Conservation (phyloP, 1,139 yeast species). For the Candida sanyaensis region DNA sequence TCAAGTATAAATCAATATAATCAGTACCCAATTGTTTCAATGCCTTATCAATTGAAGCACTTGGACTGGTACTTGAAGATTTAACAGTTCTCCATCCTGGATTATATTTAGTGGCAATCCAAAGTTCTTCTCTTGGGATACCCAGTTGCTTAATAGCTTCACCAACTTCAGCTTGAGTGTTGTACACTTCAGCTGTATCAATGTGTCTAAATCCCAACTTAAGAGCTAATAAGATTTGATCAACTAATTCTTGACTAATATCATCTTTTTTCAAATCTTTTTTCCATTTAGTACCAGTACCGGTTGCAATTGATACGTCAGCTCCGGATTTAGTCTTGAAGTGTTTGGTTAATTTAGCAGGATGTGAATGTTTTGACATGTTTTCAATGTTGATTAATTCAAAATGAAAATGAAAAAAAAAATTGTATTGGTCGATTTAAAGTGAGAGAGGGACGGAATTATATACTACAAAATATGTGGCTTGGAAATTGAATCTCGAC, state of each 20-base stretch:
- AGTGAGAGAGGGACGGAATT: no score
- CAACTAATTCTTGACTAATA: constrained; percentile 34
- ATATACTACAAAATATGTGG: no score
- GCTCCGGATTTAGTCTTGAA: constrained; percentile 42
- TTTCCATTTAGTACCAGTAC: constrained; percentile 72
- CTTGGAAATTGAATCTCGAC: no score
- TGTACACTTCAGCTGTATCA: constrained; percentile 68
- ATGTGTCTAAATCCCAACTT: constrained; percentile 54
- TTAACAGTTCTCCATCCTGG: constrained; percentile 22
- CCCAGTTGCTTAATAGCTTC: constrained; percentile 51
- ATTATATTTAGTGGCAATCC: constrained; percentile 57
- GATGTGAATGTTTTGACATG: background rate
- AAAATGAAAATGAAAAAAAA: no score
- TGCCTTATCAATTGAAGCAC: constrained; percentile 45
- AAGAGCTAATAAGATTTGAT: constrained; percentile 49
- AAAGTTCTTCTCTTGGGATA: constrained; percentile 50
- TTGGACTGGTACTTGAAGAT: constrained; percentile 37
- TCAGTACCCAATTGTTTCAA: constrained; percentile 48
- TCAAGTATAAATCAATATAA: constrained; percentile 69
- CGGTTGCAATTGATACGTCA: constrained; percentile 47
- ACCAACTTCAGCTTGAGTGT: constrained; percentile 64
- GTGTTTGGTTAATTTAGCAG: constrained; percentile 13
- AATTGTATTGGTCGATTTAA: no score
- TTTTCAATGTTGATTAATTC: background rate
- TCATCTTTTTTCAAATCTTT: constrained; percentile 36